phyloP scores from a whole-genome alignment of 768 basidiomycete genomes.

The Suillus brevipes region DNA sequence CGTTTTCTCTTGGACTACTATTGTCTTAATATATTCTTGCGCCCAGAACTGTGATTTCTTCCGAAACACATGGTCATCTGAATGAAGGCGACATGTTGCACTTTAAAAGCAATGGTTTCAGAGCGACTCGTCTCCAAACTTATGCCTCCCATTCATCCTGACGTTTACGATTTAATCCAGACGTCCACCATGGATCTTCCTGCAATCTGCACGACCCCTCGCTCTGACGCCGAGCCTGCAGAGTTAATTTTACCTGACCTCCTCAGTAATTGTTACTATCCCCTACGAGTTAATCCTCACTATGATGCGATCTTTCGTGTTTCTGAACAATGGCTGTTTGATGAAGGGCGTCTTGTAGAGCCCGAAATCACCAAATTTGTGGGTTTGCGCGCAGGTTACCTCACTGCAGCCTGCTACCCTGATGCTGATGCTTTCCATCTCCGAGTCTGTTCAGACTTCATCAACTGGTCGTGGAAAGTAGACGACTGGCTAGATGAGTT shows the following conservation, averaged over 20 bases:
- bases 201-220: not conserved
- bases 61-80: no score
- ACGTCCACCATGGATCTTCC: not conserved
- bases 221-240: not conserved
- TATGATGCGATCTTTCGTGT: not conserved
- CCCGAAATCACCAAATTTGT: constrained; percentile 42
- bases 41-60: no score
- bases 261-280: not conserved
- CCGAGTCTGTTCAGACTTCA: constrained; percentile 66
- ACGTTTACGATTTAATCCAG: not conserved
- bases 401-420: constrained; percentile 66
- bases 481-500: constrained; percentile 30
- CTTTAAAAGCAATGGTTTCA: not conserved
- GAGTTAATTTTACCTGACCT: not conserved
- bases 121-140: not conserved
- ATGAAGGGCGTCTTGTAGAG: constrained; percentile 13
- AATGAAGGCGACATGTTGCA: no score
- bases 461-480: constrained; percentile 46
- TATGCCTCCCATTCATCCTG: not conserved
- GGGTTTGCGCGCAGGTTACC: constrained; percentile 44
- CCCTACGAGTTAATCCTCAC: not conserved
- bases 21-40: no score
- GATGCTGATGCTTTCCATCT: constrained; percentile 55
- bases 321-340: not conserved
- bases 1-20: no score